These are phyloP conservation scores for Alternaria novae-zelandiae DNA, from an alignment of 2,329 filamentous ascomycete genomes.

Conservation along the genomic window DNA sequence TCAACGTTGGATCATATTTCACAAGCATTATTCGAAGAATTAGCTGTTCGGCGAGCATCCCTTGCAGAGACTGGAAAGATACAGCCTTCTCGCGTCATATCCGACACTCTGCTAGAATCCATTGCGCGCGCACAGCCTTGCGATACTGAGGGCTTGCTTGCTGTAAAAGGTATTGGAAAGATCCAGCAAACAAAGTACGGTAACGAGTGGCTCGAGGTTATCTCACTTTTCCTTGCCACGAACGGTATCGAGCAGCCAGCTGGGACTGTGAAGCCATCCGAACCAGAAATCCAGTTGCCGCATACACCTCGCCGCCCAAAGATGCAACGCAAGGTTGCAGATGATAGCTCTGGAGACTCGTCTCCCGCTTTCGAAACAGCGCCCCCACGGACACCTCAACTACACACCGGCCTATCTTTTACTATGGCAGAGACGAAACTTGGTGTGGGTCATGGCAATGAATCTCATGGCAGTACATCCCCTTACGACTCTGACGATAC, in stretches of 20 bases:
- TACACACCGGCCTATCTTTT: conserved; percentile 27
- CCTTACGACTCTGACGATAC: conserved; percentile 17
- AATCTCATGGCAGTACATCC: neutral
- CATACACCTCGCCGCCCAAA: conserved; percentile 2
- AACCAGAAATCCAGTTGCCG: neutral
- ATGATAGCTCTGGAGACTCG: conserved; percentile 20
- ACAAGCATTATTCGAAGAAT: conserved; percentile 25
- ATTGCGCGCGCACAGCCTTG: conserved; percentile 34
- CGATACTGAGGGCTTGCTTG: conserved; percentile 21
- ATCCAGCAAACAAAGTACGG: conserved; percentile 31
- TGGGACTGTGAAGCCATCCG: neutral
- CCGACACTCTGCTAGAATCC: conserved; percentile 27
- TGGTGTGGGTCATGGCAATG: neutral
- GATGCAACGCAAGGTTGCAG: neutral
- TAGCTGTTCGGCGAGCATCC: conserved; percentile 22
- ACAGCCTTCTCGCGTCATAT: conserved; percentile 21
- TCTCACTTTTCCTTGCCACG: conserved; percentile 20
- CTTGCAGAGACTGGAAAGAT: conserved; percentile 21
- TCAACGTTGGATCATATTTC: conserved; percentile 19
- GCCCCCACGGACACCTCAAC: conserved; percentile 12
- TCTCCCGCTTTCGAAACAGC: conserved; percentile 32
- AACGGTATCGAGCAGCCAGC: conserved; percentile 2
- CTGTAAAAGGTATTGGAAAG: conserved; percentile 35
- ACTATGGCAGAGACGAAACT: conserved; percentile 32
- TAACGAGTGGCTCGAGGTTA: conserved; percentile 33